A percentile compares a stretch with the other conserved stretches of the same genome.
Evolutionary conservation across 73 alveolate genomes (phyloP).

Genomic region (Paramecium bursaria): DNA sequence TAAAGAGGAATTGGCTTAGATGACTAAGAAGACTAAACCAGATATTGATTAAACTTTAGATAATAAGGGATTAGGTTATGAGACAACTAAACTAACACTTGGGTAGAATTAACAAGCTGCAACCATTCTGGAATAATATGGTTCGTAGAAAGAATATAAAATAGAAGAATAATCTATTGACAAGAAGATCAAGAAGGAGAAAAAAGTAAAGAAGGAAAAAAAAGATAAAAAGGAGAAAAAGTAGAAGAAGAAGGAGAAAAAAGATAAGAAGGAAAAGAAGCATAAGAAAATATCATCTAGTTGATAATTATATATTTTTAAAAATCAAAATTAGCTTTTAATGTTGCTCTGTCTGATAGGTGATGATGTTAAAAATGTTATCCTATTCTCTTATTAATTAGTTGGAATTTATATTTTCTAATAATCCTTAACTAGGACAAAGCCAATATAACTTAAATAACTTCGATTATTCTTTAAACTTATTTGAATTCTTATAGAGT

Average conservation of each 20-base stretch:
- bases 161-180: slow-evolving; percentile 45
- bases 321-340: no score
- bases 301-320: no score
- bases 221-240: slow-evolving; percentile 53
- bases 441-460: slow-evolving; percentile 22
- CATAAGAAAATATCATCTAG: slow-evolving; percentile 17
- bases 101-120: slow-evolving; percentile 47
- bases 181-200: slow-evolving; percentile 47
- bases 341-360: no score
- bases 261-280: slow-evolving; percentile 40
- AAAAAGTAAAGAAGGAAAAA: slow-evolving; percentile 56
- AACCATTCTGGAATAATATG: slow-evolving; percentile 62
- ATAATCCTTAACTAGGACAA: slow-evolving; percentile 31
- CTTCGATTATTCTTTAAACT: neutral
- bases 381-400: no score
- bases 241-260: slow-evolving; percentile 38
- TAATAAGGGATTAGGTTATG: slow-evolving; percentile 53
- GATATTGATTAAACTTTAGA: slow-evolving; percentile 48
- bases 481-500: slow-evolving; percentile 9
- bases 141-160: slow-evolving; percentile 50
- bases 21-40: slow-evolving; percentile 24
- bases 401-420: no score
- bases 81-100: slow-evolving; percentile 10
- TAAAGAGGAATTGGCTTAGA: slow-evolving; percentile 56
- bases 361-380: no score